Evolutionary conservation across 2,329 filamentous ascomycete species (phyloP), one percentile per base, ranked within the genome.

Genomic region (Epichloe coenophiala): DNA sequence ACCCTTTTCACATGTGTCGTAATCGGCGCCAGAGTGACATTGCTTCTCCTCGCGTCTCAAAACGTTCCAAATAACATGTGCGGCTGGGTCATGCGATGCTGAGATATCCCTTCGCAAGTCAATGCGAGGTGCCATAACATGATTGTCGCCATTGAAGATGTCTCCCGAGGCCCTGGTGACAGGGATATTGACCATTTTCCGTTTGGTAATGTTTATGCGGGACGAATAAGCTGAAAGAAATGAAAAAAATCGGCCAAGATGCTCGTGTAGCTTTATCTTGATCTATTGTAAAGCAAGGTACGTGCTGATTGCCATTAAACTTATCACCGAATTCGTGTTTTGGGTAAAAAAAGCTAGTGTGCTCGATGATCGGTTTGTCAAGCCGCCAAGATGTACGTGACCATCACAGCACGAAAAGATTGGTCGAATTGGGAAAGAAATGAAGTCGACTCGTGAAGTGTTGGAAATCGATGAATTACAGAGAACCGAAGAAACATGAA

Each of bases 1-100:
- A 0, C 80, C 74, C 61, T 82, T 85, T 58, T 84, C 77, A 61
- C 81, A 84, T 3, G 70, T 67, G 51, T 73, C 68, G 23, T 57
- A 58, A 21, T 52, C 47, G 1, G 51, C 42, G 43, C 55, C 44
- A 37, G 48, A 41, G n/a, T 54, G 52, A 13, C 52, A 54, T 7
- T n/a, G 8, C 21, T 54, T 41, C 2, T 33, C 27, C 19, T 17
- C 39, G 17, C 52, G 52, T 38, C 23, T 54, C 35, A 40, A 53
- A 39, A 48, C 27, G 45, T 44, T 55, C 56, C 50, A 57, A 45
- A 40, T 50, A 39, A 37, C 48, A 48, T n/a, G 55, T 27, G 15
- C 51, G 51, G 41, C 33, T 40, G 35, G 17, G 4, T 8, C 37
- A 23, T 53, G 23, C n/a, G 21, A 7, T 21, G 27, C 8, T 17